A percentile compares a stretch with the other conserved stretches of the same genome.
Evolutionary conservation across 768 basidiomycete genomes (phyloP).

Genomic region (Lenzites betulinus): DNA sequence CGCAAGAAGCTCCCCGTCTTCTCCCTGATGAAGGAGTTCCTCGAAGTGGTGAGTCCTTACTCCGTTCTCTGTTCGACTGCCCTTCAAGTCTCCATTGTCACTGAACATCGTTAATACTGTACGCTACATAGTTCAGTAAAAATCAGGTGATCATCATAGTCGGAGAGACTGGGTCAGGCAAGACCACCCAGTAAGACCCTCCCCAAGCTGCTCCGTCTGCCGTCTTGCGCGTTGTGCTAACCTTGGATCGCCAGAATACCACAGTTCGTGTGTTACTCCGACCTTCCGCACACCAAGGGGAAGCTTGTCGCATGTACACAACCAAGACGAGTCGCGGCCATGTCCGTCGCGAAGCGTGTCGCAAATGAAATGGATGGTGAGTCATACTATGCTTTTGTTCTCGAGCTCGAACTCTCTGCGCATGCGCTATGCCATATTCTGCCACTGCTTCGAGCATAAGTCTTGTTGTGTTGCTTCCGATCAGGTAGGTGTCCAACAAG

Average conservation of each 20-base stretch:
- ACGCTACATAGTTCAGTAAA: constrained; percentile 55
- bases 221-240: not conserved
- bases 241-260: constrained; percentile 69
- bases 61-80: no score
- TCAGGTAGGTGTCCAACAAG: no score
- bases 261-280: constrained; percentile 92
- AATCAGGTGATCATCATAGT: constrained; percentile 90
- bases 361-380: constrained; percentile 98
- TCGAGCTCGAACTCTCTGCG: no score
- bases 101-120: constrained; percentile 29
- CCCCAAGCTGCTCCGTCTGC: not conserved
- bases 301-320: constrained; percentile 97
- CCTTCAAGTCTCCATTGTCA: constrained; percentile 26
- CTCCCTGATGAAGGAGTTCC: constrained; percentile 50
- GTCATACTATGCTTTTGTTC: constrained; percentile 29
- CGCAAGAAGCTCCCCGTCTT: constrained; percentile 93
- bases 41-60: not conserved
- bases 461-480: no score
- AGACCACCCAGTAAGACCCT: constrained; percentile 83
- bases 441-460: no score
- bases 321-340: constrained; percentile 93
- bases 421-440: no score
- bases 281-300: constrained; percentile 89
- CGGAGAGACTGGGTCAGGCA: constrained; percentile 93
- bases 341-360: constrained; percentile 98